These are phyloP conservation scores for Talaromyces atroroseus DNA, from an alignment of 2,329 filamentous ascomycete genomes.

Conservation along the genomic window DNA sequence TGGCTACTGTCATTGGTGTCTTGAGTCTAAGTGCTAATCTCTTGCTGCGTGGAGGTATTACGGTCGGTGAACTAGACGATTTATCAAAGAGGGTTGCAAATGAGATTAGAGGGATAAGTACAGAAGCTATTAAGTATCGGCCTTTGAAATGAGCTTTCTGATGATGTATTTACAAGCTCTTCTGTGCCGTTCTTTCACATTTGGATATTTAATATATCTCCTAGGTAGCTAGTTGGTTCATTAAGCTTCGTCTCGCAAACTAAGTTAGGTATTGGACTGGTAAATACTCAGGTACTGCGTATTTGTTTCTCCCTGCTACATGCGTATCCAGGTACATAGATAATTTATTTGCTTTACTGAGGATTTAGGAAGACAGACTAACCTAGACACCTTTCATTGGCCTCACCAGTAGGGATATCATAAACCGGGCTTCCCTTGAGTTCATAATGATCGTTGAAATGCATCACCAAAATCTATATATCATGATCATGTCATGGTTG, in stretches of 20 bases:
- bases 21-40: slow-evolving; percentile 14
- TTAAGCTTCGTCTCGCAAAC: too few species aligned
- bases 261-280: too few species aligned
- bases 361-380: too few species aligned
- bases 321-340: too few species aligned
- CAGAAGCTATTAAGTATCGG: neutral
- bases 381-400: too few species aligned
- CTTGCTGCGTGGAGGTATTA: neutral
- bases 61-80: slow-evolving; percentile 7
- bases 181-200: neutral
- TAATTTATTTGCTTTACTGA: too few species aligned
- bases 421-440: neutral
- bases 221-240: neutral
- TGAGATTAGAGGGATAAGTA: slow-evolving; percentile 4
- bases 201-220: neutral
- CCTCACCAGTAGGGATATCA: too few species aligned
- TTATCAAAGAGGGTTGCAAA: slow-evolving; percentile 11
- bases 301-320: too few species aligned
- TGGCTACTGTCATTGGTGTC: slow-evolving; percentile 4
- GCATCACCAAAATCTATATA: neutral
- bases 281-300: too few species aligned
- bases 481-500: neutral
- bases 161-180: neutral
- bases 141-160: slow-evolving; percentile 1
- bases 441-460: neutral